Base-by-base conservation (phyloP, 2,329 filamentous ascomycete genomes). In the Aspergillus unguis region DNA sequence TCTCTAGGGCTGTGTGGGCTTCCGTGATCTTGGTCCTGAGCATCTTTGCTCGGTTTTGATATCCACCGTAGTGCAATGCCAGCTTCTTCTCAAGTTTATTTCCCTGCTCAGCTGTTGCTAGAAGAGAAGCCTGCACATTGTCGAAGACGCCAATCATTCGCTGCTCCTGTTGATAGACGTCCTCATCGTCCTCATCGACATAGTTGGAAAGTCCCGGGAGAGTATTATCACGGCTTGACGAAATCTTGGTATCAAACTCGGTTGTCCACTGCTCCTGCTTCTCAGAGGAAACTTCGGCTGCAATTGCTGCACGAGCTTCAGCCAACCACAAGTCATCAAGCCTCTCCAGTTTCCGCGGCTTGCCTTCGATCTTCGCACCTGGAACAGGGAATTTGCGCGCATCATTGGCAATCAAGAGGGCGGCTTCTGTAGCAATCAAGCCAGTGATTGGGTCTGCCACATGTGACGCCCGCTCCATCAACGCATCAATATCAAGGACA, bases 21-120 rank as follows among this genome's bases (percentile, higher is more conserved):
- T 91, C 88, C 17, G 74, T 72, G 57, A 95, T 88, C 75, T 96
- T 97, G 55, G 85, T 81, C 25, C 85, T 83, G 27, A 99, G 80
- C 61, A 84, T 85, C 71, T 91, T 91, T 32, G 90, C 85, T 31
- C 94, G 87, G 61, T 91, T 85, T 69, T 92, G 86, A 73, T 99
- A 99, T 10, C 94, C 94, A 26, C 92, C 92, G 2, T 95, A 84
- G 63, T 94, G 86, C 49, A 95, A 79, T 0, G 80, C 79, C n/a
- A 99, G 82, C 73, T 94, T 96, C 81, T 96, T 96, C 73, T 97
- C 92, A 1, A 95, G 77, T 71, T 92, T 95, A 67, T 90, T 90
- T 49, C 88, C 89, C 52, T 86, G 82, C 62, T 92, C 86, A 2
- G 92, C 94, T 0, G 85, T 84, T 2, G 81, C 76, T 61, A 88